These are phyloP conservation scores for Mycena maculata DNA, from an alignment of 768 basidiomycete species.

Conservation along the genomic window DNA sequence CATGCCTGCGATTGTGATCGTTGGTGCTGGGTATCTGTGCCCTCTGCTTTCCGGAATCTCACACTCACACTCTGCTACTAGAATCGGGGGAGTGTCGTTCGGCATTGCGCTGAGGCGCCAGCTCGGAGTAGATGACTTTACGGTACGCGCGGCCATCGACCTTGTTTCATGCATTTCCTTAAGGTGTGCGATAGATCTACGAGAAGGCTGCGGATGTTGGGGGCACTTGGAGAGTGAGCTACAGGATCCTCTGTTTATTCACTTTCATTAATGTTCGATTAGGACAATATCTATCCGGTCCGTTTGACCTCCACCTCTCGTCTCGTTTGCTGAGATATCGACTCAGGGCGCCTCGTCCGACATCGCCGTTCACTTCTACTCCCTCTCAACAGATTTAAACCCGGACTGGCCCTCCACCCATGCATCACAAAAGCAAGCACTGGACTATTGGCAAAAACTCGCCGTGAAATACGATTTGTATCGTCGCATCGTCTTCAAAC, in stretches of 20 bases:
- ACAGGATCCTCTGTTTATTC: not conserved
- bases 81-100: constrained; percentile 19
- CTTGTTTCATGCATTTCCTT: not conserved
- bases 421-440: constrained; percentile 54
- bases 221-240: constrained; percentile 69
- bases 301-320: constrained; percentile 8
- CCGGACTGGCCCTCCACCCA: constrained; percentile 57
- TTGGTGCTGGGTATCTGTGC: not conserved
- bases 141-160: constrained; percentile 29
- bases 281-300: constrained; percentile 70
- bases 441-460: constrained; percentile 55
- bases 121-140: constrained; percentile 11
- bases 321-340: not conserved
- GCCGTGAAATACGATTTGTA: constrained; percentile 56
- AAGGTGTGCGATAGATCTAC: constrained; percentile 56
- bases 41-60: not conserved
- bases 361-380: constrained; percentile 54
- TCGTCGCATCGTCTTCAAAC: constrained; percentile 55
- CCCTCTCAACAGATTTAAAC: constrained; percentile 59
- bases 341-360: constrained; percentile 59
- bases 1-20: not conserved
- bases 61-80: not conserved
- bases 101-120: constrained; percentile 22
- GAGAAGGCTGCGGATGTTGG: constrained; percentile 61
- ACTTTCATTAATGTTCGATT: not conserved